A percentile compares a stretch with the other conserved stretches of the same genome.
These are phyloP conservation scores for Microbotryum silenes-acaulis DNA, from an alignment of 1,284 basidiomycete genomes.

Conservation along the genomic window DNA sequence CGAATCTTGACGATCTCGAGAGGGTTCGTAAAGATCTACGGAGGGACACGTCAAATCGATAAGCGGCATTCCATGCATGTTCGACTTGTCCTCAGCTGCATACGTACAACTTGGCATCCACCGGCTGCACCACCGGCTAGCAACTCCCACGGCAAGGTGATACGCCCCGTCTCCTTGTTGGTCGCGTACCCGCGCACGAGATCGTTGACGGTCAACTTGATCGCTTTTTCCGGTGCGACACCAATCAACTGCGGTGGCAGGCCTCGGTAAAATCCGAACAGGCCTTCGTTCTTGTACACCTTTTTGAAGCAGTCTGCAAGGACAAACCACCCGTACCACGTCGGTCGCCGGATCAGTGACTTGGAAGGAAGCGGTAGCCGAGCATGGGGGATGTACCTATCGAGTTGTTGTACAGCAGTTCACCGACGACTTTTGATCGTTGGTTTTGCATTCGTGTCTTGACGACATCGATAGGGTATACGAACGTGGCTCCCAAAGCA, in stretches of 20 bases:
- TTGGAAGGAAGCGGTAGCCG: not conserved
- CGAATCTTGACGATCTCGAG: conserved; percentile 82
- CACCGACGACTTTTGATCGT: conserved; percentile 84
- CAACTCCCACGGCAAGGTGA: conserved; percentile 77
- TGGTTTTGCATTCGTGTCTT: conserved; percentile 96
- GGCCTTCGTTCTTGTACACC: conserved; percentile 85
- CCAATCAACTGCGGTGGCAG: conserved; percentile 91
- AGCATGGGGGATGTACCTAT: conserved; percentile 36
- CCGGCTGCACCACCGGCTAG: conserved; percentile 87
- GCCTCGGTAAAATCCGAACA: conserved; percentile 90
- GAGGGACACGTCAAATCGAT: not conserved
- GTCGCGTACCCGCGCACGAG: conserved; percentile 72
- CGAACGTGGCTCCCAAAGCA: conserved; percentile 80
- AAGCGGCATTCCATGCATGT: no score
- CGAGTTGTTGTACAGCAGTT: conserved; percentile 89
- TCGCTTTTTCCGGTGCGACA: conserved; percentile 96
- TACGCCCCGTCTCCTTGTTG: conserved; percentile 90
- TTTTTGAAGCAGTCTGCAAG: conserved; percentile 78
- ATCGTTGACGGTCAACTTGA: conserved; percentile 91
- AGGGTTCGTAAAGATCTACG: conserved; percentile 32
- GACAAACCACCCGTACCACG: conserved; percentile 3
- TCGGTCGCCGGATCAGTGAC: not conserved
- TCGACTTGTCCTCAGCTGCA: not conserved
- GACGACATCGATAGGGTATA: conserved; percentile 78
- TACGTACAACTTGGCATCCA: conserved; percentile 89